A percentile compares a stretch with the other conserved stretches of the same genome.
phyloP scores from a whole-genome alignment of 352 stramenopile genomes.

The Phytophthora palmivora region DNA sequence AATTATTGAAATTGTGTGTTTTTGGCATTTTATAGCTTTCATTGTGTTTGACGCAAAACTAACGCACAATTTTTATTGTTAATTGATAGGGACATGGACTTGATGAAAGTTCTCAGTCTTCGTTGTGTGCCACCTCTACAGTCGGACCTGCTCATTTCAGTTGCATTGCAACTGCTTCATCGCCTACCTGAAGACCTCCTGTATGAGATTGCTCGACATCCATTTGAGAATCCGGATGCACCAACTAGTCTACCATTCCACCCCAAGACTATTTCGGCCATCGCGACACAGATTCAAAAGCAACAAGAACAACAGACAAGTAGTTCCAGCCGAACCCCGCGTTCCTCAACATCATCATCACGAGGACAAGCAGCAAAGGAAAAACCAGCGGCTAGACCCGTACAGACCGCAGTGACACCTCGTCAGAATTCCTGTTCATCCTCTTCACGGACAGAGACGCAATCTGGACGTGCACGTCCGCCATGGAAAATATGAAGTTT shows the following conservation, averaged over 20 bases:
- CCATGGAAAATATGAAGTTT: conserved; percentile 51
- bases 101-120: conserved; percentile 91
- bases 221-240: conserved; percentile 73
- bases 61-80: conserved; percentile 3
- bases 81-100: conserved; percentile 72
- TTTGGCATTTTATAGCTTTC: not conserved
- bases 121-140: conserved; percentile 83
- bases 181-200: conserved; percentile 87
- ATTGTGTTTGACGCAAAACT: not conserved
- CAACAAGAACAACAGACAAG: conserved; percentile 31
- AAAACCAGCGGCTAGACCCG: conserved; percentile 7
- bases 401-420: conserved; percentile 4
- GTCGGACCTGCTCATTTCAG: conserved; percentile 84
- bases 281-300: conserved; percentile 52
- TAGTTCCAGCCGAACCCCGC: conserved; percentile 3
- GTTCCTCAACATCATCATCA: conserved; percentile 10
- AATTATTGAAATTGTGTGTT: conserved; percentile 79
- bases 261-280: conserved; percentile 53
- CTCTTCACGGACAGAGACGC: conserved; percentile 12
- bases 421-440: conserved; percentile 26
- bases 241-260: conserved; percentile 65
- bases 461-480: conserved; percentile 18
- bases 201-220: conserved; percentile 88
- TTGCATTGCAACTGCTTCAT: conserved; percentile 86
- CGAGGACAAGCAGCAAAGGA: conserved; percentile 14